Base-by-base conservation (phyloP, 148 eudicot genomes). In the Amaranthus hypochondriacus region DNA sequence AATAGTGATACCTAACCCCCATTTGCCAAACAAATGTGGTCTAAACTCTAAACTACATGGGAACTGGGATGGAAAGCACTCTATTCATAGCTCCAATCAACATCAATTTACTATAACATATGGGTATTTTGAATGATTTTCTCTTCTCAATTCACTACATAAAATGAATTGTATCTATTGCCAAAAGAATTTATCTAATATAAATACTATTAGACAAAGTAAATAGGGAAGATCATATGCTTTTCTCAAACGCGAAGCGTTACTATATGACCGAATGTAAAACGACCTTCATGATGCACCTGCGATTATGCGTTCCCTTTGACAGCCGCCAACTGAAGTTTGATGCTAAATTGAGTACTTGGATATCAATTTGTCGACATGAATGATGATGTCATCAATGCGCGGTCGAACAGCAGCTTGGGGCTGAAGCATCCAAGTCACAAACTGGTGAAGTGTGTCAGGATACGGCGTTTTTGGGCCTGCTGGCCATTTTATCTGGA, bases 341-440 rank as follows among this genome's bases (percentile, higher is more conserved):
- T 47, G 5, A 39, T 67, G 74, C 75, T 73, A 90, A 42, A 70
- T 77, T 52, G 97, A 88, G 85, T 87, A 90, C 83, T 95, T 95
- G 46, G 93, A 39, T 86, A 90, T 85, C 85, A 95, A 81, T 82
- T 90, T 94, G 78, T 92, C 99, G 12, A 95, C 97, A 14, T 95
- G 99, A 77, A 92, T 87, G 80, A 95, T 74, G 60, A 95, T 87
- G 73, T 95, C 99, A 52, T 90, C 97, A 9, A 95, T 95, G 75
- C 85, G 81, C 15, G 99, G 99, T 49, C 99, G 85, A 65, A 95
- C 97, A 6, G 99, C 77, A 59, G 92, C 82, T 74, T 92, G 97
- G 12, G 99, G 97, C 82, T 95, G 99, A 71, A 95, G 96, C 99
- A 95, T 92, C 99, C 99, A 95, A 39, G 93, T 90, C 69, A 95